phyloP scores from a whole-genome alignment of 2,329 filamentous ascomycete species.

The Colletotrichum melonis region DNA sequence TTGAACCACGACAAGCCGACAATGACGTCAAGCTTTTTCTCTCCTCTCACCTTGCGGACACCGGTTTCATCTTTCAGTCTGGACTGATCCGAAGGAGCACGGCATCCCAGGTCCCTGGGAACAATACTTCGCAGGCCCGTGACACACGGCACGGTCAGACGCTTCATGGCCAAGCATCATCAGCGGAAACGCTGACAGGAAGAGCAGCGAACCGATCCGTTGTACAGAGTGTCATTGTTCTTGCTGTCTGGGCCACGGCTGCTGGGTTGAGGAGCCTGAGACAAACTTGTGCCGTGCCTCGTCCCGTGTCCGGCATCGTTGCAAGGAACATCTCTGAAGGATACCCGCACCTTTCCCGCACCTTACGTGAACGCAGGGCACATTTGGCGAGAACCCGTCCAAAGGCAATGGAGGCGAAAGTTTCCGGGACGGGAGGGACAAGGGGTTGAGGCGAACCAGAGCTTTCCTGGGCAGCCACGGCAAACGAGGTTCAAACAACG shows the following conservation, averaged over 20 bases:
- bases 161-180: constrained; percentile 2
- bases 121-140: constrained; percentile 17
- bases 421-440: constrained; percentile 1
- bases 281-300: constrained; percentile 6
- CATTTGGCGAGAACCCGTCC: not conserved
- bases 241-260: not conserved
- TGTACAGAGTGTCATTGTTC: not conserved
- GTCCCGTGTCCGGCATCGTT: not conserved
- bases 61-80: constrained; percentile 29
- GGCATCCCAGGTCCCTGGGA: constrained; percentile 30
- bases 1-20: constrained; percentile 12
- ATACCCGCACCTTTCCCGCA: not conserved
- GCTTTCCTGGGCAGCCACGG: not conserved
- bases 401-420: not conserved
- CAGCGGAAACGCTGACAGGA: constrained; percentile 33
- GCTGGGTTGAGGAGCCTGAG: not conserved
- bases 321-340: not conserved
- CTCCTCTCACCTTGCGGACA: constrained; percentile 1
- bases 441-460: constrained; percentile 3
- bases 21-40: constrained; percentile 16
- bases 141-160: constrained; percentile 23
- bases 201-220: constrained; percentile 3
- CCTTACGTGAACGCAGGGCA: not conserved
- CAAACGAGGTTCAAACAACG: not conserved
- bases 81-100: constrained; percentile 16